phyloP scores from a whole-genome alignment of 305 asterid species.

The Fraxinus sp. region DNA sequence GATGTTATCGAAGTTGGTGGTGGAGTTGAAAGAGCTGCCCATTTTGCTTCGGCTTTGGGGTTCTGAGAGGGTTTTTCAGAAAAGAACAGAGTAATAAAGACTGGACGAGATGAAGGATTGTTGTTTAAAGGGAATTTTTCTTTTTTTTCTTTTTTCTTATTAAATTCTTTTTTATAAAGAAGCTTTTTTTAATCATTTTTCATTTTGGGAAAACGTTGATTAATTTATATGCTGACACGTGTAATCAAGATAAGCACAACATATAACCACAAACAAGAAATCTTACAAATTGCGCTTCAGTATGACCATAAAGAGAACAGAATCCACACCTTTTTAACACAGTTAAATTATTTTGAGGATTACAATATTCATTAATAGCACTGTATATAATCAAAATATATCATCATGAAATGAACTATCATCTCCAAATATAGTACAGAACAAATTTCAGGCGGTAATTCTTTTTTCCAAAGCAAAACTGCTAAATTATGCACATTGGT shows the following conservation, averaged over 20 bases:
- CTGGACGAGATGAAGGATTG: background rate
- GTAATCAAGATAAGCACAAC: too few species aligned
- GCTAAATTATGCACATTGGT: background rate
- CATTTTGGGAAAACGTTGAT: too few species aligned
- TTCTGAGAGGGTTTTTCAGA: conserved; percentile 27
- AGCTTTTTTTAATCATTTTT: background rate
- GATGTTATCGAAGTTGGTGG: conserved; percentile 80
- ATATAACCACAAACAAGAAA: background rate
- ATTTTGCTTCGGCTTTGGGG: conserved; percentile 24
- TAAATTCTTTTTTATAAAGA: background rate
- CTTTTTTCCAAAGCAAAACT: background rate
- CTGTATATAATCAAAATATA: background rate
- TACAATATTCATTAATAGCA: background rate
- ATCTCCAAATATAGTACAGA: background rate
- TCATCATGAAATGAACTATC: background rate
- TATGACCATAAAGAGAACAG: background rate
- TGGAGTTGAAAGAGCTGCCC: conserved; percentile 41
- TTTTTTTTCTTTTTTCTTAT: background rate
- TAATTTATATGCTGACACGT: too few species aligned
- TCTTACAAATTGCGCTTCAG: background rate
- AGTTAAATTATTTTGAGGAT: background rate
- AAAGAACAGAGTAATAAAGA: background rate
- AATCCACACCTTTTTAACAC: background rate
- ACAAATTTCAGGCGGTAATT: background rate
- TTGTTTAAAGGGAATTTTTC: background rate